A percentile compares a stretch with the other conserved stretches of the same genome.
Evolutionary conservation across 176 grass and related monocot genomes (phyloP).

Genomic region (Oropetium thomaeum): DNA sequence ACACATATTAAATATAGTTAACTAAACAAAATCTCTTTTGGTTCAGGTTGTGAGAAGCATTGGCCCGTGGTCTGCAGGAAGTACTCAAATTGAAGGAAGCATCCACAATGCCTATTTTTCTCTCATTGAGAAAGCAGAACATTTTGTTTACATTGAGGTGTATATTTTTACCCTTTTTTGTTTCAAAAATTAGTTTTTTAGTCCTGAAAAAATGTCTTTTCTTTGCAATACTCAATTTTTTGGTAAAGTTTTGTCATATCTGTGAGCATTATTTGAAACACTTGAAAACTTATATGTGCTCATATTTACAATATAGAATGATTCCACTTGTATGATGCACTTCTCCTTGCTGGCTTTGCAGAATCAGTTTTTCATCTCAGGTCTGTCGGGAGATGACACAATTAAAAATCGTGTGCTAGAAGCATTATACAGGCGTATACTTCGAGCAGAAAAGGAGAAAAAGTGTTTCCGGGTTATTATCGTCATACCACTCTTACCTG

Average conservation of each 20-base stretch:
- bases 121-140: slow-evolving; percentile 76
- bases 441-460: slow-evolving; percentile 67
- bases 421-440: slow-evolving; percentile 77
- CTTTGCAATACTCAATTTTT: neutral
- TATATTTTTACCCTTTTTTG: neutral
- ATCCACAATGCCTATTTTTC: slow-evolving; percentile 79
- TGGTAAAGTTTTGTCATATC: neutral
- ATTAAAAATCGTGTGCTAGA: slow-evolving; percentile 82
- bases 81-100: slow-evolving; percentile 80
- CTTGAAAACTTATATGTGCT: neutral
- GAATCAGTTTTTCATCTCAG: slow-evolving; percentile 97
- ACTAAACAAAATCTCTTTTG: slow-evolving; percentile 12
- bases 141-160: slow-evolving; percentile 76
- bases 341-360: slow-evolving; percentile 38
- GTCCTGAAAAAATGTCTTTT: neutral
- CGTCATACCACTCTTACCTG: slow-evolving; percentile 78
- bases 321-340: neutral
- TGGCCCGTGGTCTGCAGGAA: slow-evolving; percentile 75
- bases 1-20: slow-evolving; percentile 2
- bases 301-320: slow-evolving; percentile 5
- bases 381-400: slow-evolving; percentile 70
- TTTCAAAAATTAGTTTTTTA: neutral
- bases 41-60: slow-evolving; percentile 75
- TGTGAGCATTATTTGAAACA: neutral
- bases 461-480: slow-evolving; percentile 74